These are phyloP conservation scores for Neurospora sublineolata DNA, from an alignment of 495 filamentous ascomycete species.

Conservation along the genomic window DNA sequence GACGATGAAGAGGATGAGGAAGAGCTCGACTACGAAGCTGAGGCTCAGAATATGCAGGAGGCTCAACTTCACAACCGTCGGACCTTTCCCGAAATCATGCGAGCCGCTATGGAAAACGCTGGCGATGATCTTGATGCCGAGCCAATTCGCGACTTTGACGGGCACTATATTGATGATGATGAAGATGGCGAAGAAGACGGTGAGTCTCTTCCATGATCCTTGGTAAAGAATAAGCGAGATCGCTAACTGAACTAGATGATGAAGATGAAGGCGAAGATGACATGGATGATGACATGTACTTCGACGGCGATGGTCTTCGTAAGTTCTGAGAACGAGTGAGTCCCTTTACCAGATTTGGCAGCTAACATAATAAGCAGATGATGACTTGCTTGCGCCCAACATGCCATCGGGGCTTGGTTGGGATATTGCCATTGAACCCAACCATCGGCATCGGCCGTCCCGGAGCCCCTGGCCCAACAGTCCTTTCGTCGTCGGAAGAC, in stretches of 20 bases:
- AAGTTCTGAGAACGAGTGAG: slow-evolving; percentile 21
- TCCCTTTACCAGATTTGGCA: slow-evolving; percentile 9
- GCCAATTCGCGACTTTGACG: slow-evolving; percentile 29
- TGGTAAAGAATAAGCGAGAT: slow-evolving; percentile 4
- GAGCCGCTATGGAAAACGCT: slow-evolving; percentile 41
- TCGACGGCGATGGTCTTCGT: slow-evolving; percentile 60
- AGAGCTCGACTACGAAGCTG: slow-evolving; percentile 37
- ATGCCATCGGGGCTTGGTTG: slow-evolving; percentile 32
- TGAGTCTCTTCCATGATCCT: slow-evolving; percentile 14
- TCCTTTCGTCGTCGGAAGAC: slow-evolving; percentile 34
- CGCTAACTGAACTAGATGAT: slow-evolving; percentile 27
- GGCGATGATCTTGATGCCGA: slow-evolving; percentile 52
- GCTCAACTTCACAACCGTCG: slow-evolving; percentile 32
- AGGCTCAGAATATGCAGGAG: slow-evolving; percentile 33
- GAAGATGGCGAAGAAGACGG: slow-evolving; percentile 54
- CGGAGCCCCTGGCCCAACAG: slow-evolving; percentile 23
- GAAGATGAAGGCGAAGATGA: slow-evolving; percentile 70
- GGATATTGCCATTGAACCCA: slow-evolving; percentile 32
- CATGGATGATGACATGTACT: slow-evolving; percentile 50
- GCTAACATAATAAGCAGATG: slow-evolving; percentile 28
- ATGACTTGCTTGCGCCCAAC: slow-evolving; percentile 35
- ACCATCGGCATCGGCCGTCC: slow-evolving; percentile 17
- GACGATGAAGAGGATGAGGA: slow-evolving; percentile 45
- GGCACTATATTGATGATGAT: slow-evolving; percentile 58
- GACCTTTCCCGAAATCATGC: slow-evolving; percentile 44